Percentiles rank a stretch among this genome's conserved stretches.
Evolutionary conservation across 75 land plant genomes (phyloP).

Genomic region (Isoetes taiwanensis): DNA sequence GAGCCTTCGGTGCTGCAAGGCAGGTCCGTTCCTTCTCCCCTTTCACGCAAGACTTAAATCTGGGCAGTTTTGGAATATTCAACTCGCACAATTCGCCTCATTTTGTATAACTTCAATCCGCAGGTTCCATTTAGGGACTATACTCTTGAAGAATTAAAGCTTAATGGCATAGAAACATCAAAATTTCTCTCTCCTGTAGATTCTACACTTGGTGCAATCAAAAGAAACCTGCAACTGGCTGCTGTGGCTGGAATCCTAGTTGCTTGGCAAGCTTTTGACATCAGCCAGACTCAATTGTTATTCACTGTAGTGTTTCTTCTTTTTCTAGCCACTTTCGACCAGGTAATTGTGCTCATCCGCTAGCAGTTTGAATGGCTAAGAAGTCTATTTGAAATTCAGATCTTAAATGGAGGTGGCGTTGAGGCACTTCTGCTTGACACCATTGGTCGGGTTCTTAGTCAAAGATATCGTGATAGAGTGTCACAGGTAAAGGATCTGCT

Average conservation of each 20-base stretch:
- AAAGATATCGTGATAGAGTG: slow-evolving; percentile 74
- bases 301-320: slow-evolving; percentile 31
- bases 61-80: background rate
- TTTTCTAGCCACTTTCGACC: slow-evolving; percentile 54
- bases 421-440: slow-evolving; percentile 63
- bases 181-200: slow-evolving; percentile 64
- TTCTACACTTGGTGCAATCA: slow-evolving; percentile 45
- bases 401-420: slow-evolving; percentile 54
- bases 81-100: no score
- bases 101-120: background rate
- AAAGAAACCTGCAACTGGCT: slow-evolving; percentile 52
- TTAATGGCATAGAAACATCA: slow-evolving; percentile 54
- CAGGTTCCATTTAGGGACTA: slow-evolving; percentile 72
- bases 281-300: slow-evolving; percentile 33
- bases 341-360: slow-evolving; percentile 33
- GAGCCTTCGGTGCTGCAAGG: slow-evolving; percentile 56
- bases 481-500: slow-evolving; percentile 36
- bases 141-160: slow-evolving; percentile 50
- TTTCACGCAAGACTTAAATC: background rate
- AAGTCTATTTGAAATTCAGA: background rate
- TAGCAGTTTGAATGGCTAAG: no score
- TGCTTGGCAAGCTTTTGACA: slow-evolving; percentile 37
- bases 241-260: slow-evolving; percentile 39
- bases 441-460: slow-evolving; percentile 51
- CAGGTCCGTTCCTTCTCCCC: slow-evolving; percentile 34